These are phyloP conservation scores for Paramecium primaurelia DNA, from an alignment of 73 alveolate genomes.

Conservation along the genomic window DNA sequence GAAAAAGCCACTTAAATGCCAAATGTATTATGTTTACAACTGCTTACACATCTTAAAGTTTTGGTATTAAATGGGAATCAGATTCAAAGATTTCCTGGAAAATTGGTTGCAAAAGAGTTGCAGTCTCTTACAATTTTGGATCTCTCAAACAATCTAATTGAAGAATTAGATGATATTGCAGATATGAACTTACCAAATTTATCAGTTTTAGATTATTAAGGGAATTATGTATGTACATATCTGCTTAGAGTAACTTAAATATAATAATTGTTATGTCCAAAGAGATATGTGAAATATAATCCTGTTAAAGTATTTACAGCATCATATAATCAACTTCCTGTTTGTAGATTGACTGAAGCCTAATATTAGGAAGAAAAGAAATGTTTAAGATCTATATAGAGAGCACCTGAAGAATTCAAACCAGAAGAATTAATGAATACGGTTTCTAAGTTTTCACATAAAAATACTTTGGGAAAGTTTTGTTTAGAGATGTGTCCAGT, in stretches of 20 bases:
- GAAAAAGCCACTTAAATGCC: slow-evolving; percentile 32
- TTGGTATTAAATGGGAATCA: slow-evolving; percentile 35
- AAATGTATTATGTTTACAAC: slow-evolving; percentile 20
- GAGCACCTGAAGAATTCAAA: slow-evolving; percentile 54
- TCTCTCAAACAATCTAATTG: slow-evolving; percentile 41
- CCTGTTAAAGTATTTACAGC: slow-evolving; percentile 64
- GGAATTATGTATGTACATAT: slow-evolving; percentile 22
- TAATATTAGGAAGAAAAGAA: slow-evolving; percentile 40
- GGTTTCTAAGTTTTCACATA: slow-evolving; percentile 54
- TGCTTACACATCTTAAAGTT: slow-evolving; percentile 28
- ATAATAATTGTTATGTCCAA: slow-evolving; percentile 42
- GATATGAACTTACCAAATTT: slow-evolving; percentile 53
- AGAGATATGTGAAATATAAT: slow-evolving; percentile 47
- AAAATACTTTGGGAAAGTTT: slow-evolving; percentile 57
- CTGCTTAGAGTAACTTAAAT: slow-evolving; percentile 21
- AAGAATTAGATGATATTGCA: slow-evolving; percentile 54
- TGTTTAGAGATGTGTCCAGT: slow-evolving; percentile 58
- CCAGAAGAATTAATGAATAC: slow-evolving; percentile 51
- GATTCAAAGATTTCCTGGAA: slow-evolving; percentile 47
- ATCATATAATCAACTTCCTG: slow-evolving; percentile 45
- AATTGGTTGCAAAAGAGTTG: slow-evolving; percentile 12
- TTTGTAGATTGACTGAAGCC: slow-evolving; percentile 25
- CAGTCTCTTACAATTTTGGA: slow-evolving; percentile 9
- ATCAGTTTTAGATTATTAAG: slow-evolving; percentile 37
- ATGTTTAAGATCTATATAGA: background rate